These are phyloP conservation scores for Ophiosphaerella herpotricha DNA, from an alignment of 2,329 filamentous ascomycete species.

Conservation along the genomic window DNA sequence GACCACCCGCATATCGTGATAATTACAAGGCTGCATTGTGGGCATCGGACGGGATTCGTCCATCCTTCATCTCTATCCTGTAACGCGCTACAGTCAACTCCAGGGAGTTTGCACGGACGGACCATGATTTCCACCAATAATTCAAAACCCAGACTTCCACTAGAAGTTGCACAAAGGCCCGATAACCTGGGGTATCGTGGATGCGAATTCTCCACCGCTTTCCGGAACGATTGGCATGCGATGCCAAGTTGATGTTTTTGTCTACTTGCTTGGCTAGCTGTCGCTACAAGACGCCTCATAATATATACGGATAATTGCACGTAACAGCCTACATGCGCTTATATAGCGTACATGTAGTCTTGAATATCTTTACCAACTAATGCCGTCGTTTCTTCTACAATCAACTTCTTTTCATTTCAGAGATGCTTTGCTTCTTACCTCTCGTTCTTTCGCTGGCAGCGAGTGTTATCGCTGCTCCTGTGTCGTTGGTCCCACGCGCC, in stretches of 20 bases:
- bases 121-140: conserved; percentile 16
- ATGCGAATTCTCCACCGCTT: conserved; percentile 10
- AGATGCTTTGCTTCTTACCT: conserved; percentile 20
- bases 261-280: background rate
- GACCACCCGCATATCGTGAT: background rate
- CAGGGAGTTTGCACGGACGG: conserved; percentile 5
- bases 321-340: background rate
- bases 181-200: conserved; percentile 8
- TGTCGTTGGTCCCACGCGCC: conserved; percentile 24
- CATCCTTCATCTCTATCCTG: conserved; percentile 22
- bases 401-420: conserved; percentile 1
- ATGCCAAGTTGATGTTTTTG: background rate
- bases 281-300: background rate
- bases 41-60: conserved; percentile 4
- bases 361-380: background rate
- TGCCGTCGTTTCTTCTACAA: background rate
- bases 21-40: background rate
- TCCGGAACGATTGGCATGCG: background rate
- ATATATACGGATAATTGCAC: conserved; percentile 13
- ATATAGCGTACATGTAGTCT: conserved; percentile 1
- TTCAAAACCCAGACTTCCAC: background rate
- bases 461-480: conserved; percentile 26
- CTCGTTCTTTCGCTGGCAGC: conserved; percentile 28
- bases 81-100: conserved; percentile 15
- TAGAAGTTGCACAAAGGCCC: background rate